Conservation (phyloP, 139 green algal genomes). For the Coccomyxa sp. region DNA sequence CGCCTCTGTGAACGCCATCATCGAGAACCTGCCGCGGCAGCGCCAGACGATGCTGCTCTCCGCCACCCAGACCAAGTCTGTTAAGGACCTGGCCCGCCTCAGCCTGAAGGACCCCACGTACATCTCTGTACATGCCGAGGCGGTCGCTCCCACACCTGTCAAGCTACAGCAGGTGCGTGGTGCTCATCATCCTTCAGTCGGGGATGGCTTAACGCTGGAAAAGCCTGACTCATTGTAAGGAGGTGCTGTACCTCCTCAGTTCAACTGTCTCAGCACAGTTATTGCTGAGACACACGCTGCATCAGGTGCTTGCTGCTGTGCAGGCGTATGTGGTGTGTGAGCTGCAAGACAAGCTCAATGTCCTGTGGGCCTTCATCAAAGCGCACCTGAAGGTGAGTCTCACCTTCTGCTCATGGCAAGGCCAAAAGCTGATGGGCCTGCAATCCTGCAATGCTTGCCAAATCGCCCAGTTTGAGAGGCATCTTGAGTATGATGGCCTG, state of each 20-base stretch:
- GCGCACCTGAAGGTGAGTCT: conserved; percentile 70
- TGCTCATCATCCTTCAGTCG: conserved; percentile 9
- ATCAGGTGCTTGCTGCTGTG: background rate
- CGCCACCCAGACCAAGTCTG: conserved; percentile 77
- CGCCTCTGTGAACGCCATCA: conserved; percentile 87
- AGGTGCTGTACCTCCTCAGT: background rate
- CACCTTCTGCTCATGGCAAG: background rate
- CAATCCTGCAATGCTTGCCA: too few species aligned
- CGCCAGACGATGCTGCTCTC: conserved; percentile 91
- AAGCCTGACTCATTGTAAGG: background rate
- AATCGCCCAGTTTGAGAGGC: too few species aligned
- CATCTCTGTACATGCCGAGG: conserved; percentile 87
- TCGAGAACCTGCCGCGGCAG: conserved; percentile 81
- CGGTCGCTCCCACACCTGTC: conserved; percentile 75
- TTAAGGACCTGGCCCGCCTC: conserved; percentile 71
- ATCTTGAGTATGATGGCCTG: too few species aligned
- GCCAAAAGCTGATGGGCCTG: background rate
- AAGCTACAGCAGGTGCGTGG: conserved; percentile 81
- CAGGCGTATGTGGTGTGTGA: conserved; percentile 70
- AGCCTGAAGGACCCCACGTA: conserved; percentile 82
- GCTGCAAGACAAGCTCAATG: conserved; percentile 84
- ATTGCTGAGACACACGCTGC: background rate
- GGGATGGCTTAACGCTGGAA: background rate
- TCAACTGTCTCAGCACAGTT: background rate
- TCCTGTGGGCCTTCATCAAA: conserved; percentile 95